These are phyloP conservation scores for Mortierella sp. DNA, from an alignment of 371 early-diverging fungal genomes.

Conservation along the genomic window DNA sequence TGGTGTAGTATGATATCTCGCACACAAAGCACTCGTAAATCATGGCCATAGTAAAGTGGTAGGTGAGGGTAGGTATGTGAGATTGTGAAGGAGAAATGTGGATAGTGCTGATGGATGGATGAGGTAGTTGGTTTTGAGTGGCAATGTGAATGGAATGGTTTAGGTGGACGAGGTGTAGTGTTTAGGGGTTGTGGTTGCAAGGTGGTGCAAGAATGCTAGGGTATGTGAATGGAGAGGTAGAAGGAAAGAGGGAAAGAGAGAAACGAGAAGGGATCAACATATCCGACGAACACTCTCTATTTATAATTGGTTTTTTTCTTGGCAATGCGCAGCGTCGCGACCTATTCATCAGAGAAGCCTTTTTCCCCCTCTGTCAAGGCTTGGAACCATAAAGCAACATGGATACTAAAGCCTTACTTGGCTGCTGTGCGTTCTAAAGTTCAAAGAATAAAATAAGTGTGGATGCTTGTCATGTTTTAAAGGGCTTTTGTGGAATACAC, in stretches of 20 bases:
- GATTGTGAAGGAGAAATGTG: neutral
- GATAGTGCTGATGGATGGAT: neutral
- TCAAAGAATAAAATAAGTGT: neutral
- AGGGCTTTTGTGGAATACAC: too few relatives aligned
- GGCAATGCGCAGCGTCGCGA: neutral
- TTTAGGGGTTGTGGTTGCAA: neutral
- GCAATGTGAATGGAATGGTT: neutral
- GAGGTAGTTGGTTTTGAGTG: neutral
- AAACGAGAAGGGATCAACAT: neutral
- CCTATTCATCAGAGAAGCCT: neutral
- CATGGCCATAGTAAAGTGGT: neutral
- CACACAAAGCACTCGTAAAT: neutral
- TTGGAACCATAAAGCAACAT: neutral
- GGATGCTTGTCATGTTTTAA: too few relatives aligned
- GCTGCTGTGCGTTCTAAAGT: neutral
- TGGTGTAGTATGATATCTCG: neutral
- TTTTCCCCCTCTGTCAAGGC: neutral
- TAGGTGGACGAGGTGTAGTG: neutral
- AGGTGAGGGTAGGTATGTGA: neutral
- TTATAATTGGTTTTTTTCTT: neutral
- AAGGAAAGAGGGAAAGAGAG: neutral
- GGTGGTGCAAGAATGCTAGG: neutral
- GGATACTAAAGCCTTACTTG: neutral
- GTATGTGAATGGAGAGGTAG: neutral
- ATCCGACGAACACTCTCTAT: neutral